Evolutionary conservation across 1,284 basidiomycete genomes (phyloP).

Genomic region (Taiwanofungus camphoratus): DNA sequence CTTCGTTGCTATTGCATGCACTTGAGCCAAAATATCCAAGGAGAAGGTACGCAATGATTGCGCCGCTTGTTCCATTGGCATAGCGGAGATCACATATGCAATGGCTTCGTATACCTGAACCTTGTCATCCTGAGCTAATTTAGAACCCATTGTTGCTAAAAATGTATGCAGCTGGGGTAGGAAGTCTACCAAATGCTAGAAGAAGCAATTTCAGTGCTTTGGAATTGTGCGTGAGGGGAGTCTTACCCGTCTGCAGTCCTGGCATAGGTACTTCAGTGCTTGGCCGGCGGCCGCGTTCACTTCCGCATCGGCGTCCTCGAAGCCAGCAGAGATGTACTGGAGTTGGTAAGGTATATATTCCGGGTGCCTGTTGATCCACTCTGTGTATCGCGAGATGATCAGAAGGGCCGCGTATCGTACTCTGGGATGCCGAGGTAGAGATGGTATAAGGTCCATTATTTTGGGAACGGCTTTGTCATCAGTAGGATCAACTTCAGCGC

Average conservation of each 20-base stretch:
- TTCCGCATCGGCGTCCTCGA: constrained; percentile 74
- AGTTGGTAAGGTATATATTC: constrained; percentile 84
- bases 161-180: constrained; percentile 91
- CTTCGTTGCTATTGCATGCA: constrained; percentile 57
- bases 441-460: constrained; percentile 93
- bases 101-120: constrained; percentile 94
- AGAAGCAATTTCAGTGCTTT: constrained; percentile 7
- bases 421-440: constrained; percentile 84
- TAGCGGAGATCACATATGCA: constrained; percentile 89
- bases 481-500: constrained; percentile 82
- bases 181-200: constrained; percentile 85
- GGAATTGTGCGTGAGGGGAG: constrained; percentile 4
- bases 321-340: constrained; percentile 89
- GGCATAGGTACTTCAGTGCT: constrained; percentile 94
- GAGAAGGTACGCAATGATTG: constrained; percentile 82
- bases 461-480: constrained; percentile 88
- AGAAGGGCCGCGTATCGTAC: constrained; percentile 95
- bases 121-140: constrained; percentile 83
- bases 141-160: constrained; percentile 69
- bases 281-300: constrained; percentile 94
- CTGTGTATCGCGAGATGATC: constrained; percentile 93
- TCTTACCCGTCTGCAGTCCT: constrained; percentile 85
- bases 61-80: constrained; percentile 84
- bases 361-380: constrained; percentile 93
- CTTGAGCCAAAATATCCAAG: constrained; percentile 63